These are phyloP conservation scores for Candolleomyces eurysporus DNA, from an alignment of 768 basidiomycete genomes.

Conservation along the genomic window DNA sequence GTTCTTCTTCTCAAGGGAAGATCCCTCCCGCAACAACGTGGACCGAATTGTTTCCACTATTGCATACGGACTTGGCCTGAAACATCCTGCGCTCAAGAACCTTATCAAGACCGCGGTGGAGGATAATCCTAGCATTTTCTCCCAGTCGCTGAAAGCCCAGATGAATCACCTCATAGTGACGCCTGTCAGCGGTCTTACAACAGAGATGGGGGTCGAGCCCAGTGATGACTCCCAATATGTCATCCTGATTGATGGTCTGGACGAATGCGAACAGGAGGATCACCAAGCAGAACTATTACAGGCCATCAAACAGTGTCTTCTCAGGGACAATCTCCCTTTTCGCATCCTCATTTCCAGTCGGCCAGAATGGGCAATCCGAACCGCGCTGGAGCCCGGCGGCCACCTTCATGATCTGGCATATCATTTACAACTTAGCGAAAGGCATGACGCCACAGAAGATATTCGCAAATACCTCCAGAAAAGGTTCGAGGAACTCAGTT, in stretches of 20 bases:
- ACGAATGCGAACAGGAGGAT: slow-evolving; percentile 10
- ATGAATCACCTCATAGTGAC: slow-evolving; percentile 7
- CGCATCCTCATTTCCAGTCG: slow-evolving; percentile 15
- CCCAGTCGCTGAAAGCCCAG: background rate
- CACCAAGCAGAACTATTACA: slow-evolving; percentile 8
- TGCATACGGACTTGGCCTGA: slow-evolving; percentile 4
- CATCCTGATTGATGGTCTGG: slow-evolving; percentile 10
- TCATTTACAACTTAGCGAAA: too few species aligned
- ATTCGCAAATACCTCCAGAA: too few species aligned
- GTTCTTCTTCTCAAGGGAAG: background rate
- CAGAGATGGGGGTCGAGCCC: background rate
- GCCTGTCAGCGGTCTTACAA: background rate
- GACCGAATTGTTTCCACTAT: slow-evolving; percentile 7
- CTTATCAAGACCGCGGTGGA: background rate
- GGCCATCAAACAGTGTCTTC: slow-evolving; percentile 1
- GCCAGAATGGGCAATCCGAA: slow-evolving; percentile 1
- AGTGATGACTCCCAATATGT: background rate
- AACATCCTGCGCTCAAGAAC: background rate
- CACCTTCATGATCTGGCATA: too few species aligned
- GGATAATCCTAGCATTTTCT: background rate
- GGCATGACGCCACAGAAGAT: too few species aligned
- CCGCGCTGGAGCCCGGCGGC: too few species aligned
- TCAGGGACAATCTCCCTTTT: slow-evolving; percentile 2
- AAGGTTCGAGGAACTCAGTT: too few species aligned
- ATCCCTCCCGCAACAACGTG: background rate